Evolutionary conservation across 148 eudicot genomes (phyloP), one percentile per base, ranked within the genome.

Genomic region (Suaeda aralocaspica): DNA sequence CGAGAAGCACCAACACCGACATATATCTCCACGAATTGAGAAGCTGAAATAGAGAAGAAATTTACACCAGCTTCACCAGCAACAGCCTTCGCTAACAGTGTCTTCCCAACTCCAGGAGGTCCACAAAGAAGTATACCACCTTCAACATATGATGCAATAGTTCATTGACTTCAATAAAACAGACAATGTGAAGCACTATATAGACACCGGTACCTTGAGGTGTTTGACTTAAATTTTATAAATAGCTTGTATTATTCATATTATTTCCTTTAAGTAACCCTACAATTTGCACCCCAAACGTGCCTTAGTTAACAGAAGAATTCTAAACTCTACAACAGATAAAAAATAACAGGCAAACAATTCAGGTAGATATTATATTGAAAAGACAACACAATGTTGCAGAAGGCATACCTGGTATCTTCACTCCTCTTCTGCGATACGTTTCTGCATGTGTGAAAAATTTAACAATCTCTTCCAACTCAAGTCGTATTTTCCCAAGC

Each of bases 11-110:
- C 98, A 72, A 92, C 98, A 36, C 98, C 98, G 42, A 92, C 98
- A 80, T 92, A 92, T 85, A 92, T 92, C 76, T 90, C 98, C 75
- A 88, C 98, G 80, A 92, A 92, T 78, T 90, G 98, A 77, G 98
- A 90, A 45, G 98, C 98, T 31, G 98, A 92, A 71, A 92, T 90
- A 59, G 96, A 92, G 76, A 92, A 90, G 82, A 92, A 92, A 79
- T 84, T 92, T 48, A 92, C 98, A 74, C 96, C 96, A 46, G 98
- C 98, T 84, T 92, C 98, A 84, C 98, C 96, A 77, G 98, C 96
- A 61, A 92, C 98, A 64, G 98, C 98, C 82, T 90, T 92, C 53
- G 96, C 98, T 75, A 92, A 78, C 69, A 92, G 84, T 63, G 96
- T 92, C 82, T 92, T 92, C 58, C 98, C 98, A 74, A 92, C 98